A percentile compares a stretch with the other conserved stretches of the same genome.
Evolutionary conservation across 805 yeast species (phyloP).

Genomic region (Barnettozyma vustinii): DNA sequence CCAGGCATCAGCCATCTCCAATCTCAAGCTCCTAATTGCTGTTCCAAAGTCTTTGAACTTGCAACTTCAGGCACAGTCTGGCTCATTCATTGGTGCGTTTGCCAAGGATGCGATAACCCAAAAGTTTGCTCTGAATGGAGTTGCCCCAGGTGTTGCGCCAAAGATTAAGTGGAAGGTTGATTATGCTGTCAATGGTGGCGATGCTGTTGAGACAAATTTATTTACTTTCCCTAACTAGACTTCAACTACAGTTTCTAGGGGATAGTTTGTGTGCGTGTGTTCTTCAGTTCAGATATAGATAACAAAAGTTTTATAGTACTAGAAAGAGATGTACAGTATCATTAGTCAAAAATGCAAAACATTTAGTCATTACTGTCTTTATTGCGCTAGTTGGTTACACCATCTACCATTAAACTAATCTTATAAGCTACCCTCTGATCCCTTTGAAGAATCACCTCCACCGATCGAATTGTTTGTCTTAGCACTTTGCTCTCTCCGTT

Average conservation of each 20-base stretch:
- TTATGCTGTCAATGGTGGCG: slow-evolving; percentile 43
- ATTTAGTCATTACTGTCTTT: background rate
- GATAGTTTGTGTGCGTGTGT: background rate
- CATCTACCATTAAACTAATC: too few relatives aligned
- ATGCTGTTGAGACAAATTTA: slow-evolving; percentile 55
- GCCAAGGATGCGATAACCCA: slow-evolving; percentile 50
- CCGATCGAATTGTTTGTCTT: background rate
- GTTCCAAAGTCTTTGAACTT: slow-evolving; percentile 61
- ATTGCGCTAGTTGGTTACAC: background rate
- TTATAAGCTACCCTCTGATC: background rate
- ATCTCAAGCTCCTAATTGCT: slow-evolving; percentile 59
- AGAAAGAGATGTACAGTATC: background rate
- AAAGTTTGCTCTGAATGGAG: slow-evolving; percentile 35
- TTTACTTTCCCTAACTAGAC: slow-evolving; percentile 28
- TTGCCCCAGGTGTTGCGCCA: slow-evolving; percentile 34
- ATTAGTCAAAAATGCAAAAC: background rate
- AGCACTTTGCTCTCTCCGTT: slow-evolving; percentile 17
- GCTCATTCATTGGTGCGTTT: slow-evolving; percentile 44
- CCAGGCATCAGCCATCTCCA: slow-evolving; percentile 37
- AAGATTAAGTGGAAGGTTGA: slow-evolving; percentile 75
- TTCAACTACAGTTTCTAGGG: background rate
- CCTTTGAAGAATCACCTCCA: background rate
- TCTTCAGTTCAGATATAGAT: background rate
- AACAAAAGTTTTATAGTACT: background rate
- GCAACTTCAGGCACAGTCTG: slow-evolving; percentile 57